Evolutionary conservation across 1,284 basidiomycete genomes (phyloP).

Genomic region (Cystobasidiaceae sp.): DNA sequence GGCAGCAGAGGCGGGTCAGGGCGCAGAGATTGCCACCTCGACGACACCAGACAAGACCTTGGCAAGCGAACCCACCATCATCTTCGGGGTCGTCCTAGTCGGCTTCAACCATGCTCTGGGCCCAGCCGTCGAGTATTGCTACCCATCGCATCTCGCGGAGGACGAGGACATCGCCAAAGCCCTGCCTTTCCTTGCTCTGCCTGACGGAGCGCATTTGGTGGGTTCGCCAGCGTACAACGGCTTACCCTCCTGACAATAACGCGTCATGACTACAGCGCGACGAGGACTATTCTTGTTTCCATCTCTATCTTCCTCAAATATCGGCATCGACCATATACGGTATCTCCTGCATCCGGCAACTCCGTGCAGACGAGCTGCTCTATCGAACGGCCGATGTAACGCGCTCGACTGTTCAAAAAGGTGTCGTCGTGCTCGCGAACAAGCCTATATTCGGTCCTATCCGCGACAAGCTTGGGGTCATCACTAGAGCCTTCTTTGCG

Average conservation of each 20-base stretch:
- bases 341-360: constrained; percentile 97
- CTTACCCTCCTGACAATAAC: background rate
- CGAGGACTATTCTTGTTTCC: constrained; percentile 97
- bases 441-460: constrained; percentile 44
- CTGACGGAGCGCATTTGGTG: constrained; percentile 92
- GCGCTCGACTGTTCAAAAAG: constrained; percentile 93
- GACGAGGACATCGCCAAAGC: constrained; percentile 75
- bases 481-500: constrained; percentile 82
- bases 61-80: background rate
- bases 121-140: constrained; percentile 74
- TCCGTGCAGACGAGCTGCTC: constrained; percentile 72
- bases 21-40: background rate
- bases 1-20: no score
- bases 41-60: background rate
- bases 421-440: constrained; percentile 76
- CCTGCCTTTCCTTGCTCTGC: constrained; percentile 92
- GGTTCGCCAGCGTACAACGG: constrained; percentile 35
- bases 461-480: constrained; percentile 84
- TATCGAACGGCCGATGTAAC: constrained; percentile 83
- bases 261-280: constrained; percentile 56
- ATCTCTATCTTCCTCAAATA: constrained; percentile 54
- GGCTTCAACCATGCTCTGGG: constrained; percentile 56
- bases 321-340: constrained; percentile 70
- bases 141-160: constrained; percentile 60
- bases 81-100: constrained; percentile 36